Evolutionary conservation across 306 rosid species (phyloP).

Genomic region (Quercus suber): DNA sequence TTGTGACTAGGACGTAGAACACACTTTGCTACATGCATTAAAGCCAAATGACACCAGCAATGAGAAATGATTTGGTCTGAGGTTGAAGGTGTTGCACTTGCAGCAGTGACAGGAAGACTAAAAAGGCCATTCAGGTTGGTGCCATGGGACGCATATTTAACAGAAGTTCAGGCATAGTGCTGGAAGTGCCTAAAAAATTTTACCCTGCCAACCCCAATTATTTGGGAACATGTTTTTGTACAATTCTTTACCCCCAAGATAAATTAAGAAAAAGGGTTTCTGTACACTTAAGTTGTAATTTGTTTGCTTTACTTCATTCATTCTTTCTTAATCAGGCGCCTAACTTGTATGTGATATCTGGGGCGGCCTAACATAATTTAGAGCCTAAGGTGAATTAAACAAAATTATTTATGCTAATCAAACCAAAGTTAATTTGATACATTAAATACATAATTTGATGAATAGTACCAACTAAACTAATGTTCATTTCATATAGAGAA

Average conservation of each 20-base stretch:
- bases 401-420: no score
- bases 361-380: no score
- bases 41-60: neutral
- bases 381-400: no score
- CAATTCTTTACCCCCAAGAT: neutral
- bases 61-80: neutral
- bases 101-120: neutral
- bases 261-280: neutral
- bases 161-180: neutral
- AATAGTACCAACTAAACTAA: no score
- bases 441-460: no score
- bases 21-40: neutral
- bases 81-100: neutral
- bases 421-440: no score
- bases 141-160: neutral
- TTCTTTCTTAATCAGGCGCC: neutral
- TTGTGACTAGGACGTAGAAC: neutral
- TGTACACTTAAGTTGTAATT: neutral
- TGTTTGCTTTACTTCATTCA: neutral
- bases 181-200: neutral
- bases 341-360: no score
- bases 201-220: neutral
- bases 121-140: neutral
- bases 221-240: neutral
- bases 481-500: no score